Evolutionary conservation across 2,329 filamentous ascomycete species (phyloP).

Genomic region (Aspergillus sp.): DNA sequence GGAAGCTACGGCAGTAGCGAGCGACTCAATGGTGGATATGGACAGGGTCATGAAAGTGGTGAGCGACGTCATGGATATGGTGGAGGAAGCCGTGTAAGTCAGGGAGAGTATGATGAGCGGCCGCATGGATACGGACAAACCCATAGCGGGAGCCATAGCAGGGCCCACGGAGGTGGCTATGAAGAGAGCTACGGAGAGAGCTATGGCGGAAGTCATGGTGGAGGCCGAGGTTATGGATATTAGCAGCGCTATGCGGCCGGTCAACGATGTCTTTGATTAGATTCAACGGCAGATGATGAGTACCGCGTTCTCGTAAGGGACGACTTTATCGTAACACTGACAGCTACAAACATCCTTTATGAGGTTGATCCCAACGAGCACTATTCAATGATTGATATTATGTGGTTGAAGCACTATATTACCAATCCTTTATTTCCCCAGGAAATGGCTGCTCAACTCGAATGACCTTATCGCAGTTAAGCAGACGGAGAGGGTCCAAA

Average conservation of each 20-base stretch:
- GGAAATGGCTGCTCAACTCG: constrained; percentile 43
- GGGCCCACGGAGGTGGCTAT: constrained; percentile 11
- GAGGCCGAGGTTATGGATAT: neutral
- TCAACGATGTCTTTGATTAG: no score
- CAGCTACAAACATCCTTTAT: no score
- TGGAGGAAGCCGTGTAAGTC: constrained; percentile 1
- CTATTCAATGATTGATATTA: no score
- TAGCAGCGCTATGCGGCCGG: neutral
- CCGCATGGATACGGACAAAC: constrained; percentile 6
- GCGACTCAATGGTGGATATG: neutral
- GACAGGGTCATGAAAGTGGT: constrained; percentile 7
- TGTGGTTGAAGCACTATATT: constrained; percentile 3
- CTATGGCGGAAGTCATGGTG: neutral
- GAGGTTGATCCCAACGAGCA: no score
- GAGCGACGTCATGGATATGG: constrained; percentile 15
- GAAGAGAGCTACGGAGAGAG: constrained; percentile 12
- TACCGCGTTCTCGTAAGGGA: no score
- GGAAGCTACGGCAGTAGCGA: neutral
- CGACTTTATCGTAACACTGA: no score
- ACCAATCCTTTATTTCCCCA: constrained; percentile 45
- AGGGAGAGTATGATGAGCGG: neutral
- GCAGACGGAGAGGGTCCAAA: constrained; percentile 56
- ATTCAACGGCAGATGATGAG: no score
- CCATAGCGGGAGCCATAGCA: constrained; percentile 10
- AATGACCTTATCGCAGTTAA: constrained; percentile 60